Conservation (phyloP, 1,284 basidiomycete species). For the Moesziomyces globuligerus region DNA sequence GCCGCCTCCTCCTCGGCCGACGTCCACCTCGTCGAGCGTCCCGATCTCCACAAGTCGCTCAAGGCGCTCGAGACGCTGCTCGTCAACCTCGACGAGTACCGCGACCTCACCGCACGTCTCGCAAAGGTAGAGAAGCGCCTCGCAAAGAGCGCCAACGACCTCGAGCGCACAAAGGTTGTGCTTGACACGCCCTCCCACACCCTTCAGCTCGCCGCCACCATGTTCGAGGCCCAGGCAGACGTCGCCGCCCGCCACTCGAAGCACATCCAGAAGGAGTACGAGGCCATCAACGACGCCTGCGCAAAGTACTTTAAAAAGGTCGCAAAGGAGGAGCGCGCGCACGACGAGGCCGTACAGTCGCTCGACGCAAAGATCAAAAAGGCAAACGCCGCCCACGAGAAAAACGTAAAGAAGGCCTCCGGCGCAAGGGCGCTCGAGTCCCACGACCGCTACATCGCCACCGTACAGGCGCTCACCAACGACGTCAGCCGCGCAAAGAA, state of each 20-base stretch:
- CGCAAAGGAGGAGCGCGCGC: conserved; percentile 64
- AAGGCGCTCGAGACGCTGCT: conserved; percentile 61
- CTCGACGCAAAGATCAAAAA: conserved; percentile 66
- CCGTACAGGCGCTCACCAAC: conserved; percentile 52
- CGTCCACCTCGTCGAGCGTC: conserved; percentile 48
- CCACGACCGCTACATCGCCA: conserved; percentile 64
- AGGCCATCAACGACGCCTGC: conserved; percentile 62
- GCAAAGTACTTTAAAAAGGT: conserved; percentile 65
- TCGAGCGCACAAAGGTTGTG: conserved; percentile 56
- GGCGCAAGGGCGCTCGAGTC: conserved; percentile 50
- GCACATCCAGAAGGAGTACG: conserved; percentile 62
- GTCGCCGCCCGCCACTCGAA: conserved; percentile 59
- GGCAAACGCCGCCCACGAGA: conserved; percentile 62
- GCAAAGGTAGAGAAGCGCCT: conserved; percentile 64
- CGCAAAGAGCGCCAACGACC: conserved; percentile 52
- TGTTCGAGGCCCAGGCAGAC: conserved; percentile 60
- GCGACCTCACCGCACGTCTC: conserved; percentile 53
- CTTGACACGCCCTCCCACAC: conserved; percentile 55
- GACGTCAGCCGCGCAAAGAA: conserved; percentile 59
- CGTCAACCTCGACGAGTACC: conserved; percentile 64
- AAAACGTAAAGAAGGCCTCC: conserved; percentile 53
- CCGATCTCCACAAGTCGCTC: conserved; percentile 63
- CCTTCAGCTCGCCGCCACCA: conserved; percentile 45
- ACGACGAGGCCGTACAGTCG: conserved; percentile 58
- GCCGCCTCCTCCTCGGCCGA: neutral